phyloP scores from a whole-genome alignment of 192 early-diverging fungal species.

The Linnemannia schmuckeri region DNA sequence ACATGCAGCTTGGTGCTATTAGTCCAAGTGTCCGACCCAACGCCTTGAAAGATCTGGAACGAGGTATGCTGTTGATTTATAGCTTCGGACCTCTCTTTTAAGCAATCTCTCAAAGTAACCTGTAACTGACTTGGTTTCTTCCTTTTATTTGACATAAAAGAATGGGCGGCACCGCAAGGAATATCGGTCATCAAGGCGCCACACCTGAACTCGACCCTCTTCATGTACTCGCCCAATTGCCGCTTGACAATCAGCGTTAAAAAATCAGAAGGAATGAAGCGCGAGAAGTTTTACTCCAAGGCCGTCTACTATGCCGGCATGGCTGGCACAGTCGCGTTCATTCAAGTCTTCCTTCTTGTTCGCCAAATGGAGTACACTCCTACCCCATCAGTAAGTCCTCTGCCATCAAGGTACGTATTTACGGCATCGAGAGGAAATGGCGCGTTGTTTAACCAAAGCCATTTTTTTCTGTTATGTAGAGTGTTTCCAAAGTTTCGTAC shows the following conservation, averaged over 20 bases:
- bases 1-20: slow-evolving; percentile 63
- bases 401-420: neutral
- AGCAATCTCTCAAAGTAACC: neutral
- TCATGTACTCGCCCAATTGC: slow-evolving; percentile 66
- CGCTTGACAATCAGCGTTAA: slow-evolving; percentile 42
- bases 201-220: slow-evolving; percentile 50
- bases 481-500: slow-evolving; percentile 76
- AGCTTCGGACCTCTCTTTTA: neutral
- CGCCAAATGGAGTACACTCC: slow-evolving; percentile 75
- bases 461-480: slow-evolving; percentile 28
- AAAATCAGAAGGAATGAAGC: slow-evolving; percentile 60
- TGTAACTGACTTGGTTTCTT: neutral
- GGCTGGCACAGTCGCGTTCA: slow-evolving; percentile 55
- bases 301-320: slow-evolving; percentile 64
- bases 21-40: slow-evolving; percentile 48
- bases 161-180: slow-evolving; percentile 66
- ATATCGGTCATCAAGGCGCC: slow-evolving; percentile 60
- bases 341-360: slow-evolving; percentile 63
- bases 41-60: slow-evolving; percentile 61
- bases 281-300: slow-evolving; percentile 66
- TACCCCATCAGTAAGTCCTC: slow-evolving; percentile 71
- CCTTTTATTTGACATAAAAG: slow-evolving; percentile 15
- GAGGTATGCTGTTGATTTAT: slow-evolving; percentile 35
- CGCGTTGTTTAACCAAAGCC: neutral
- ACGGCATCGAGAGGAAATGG: neutral